These are phyloP conservation scores for Pinus albicaulis DNA, from an alignment of 75 land plant species.

Conservation along the genomic window DNA sequence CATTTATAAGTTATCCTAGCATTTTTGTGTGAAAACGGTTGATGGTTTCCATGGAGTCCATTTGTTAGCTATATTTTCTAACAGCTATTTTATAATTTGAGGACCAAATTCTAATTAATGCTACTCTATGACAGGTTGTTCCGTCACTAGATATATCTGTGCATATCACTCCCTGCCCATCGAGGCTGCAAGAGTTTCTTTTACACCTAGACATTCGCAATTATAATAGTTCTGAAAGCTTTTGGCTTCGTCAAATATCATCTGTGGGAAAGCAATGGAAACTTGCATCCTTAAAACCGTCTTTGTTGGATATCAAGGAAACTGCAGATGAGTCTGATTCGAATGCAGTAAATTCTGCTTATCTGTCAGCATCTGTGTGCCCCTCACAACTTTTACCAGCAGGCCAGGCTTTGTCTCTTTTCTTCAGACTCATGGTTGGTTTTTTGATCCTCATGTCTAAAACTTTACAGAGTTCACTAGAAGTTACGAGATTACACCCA, in stretches of 20 bases:
- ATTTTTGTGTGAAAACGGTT: neutral
- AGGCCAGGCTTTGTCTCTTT: conserved; percentile 75
- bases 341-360: conserved; percentile 26
- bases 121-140: conserved; percentile 48
- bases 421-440: conserved; percentile 84
- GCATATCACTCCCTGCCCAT: conserved; percentile 62
- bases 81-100: neutral
- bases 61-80: neutral
- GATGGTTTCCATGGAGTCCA: neutral
- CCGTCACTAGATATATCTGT: conserved; percentile 80
- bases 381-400: conserved; percentile 54
- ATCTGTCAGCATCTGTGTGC: conserved; percentile 56
- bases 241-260: conserved; percentile 88
- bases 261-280: conserved; percentile 69
- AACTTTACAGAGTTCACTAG: neutral
- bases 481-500: neutral
- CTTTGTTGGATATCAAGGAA: conserved; percentile 19
- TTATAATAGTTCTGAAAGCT: conserved; percentile 60
- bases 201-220: conserved; percentile 82
- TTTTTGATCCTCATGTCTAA: neutral
- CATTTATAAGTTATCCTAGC: neutral
- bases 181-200: conserved; percentile 73
- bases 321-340: conserved; percentile 8
- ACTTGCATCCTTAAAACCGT: conserved; percentile 50
- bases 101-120: too few species aligned